Evolutionary conservation across 352 stramenopile species (phyloP).

Genomic region (Aphanomyces cochlioides): DNA sequence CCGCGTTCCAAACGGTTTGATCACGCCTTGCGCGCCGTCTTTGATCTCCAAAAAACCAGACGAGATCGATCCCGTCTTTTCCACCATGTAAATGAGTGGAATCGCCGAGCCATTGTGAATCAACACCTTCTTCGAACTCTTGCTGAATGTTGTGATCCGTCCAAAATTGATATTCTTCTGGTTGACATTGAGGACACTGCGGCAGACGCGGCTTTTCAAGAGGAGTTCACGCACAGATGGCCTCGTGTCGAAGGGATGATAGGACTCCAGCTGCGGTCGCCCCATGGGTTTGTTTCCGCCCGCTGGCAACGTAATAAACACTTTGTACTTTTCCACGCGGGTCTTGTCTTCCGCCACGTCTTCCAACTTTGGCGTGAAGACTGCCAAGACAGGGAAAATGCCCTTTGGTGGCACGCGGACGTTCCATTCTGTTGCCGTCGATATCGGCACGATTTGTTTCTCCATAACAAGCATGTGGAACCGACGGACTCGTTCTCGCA

Average conservation of each 20-base stretch:
- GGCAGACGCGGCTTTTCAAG: constrained; percentile 78
- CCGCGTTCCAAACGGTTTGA: constrained; percentile 84
- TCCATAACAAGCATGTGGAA: constrained; percentile 62
- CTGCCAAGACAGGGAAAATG: constrained; percentile 67
- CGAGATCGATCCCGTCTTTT: constrained; percentile 89
- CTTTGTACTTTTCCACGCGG: constrained; percentile 82
- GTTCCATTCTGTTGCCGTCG: constrained; percentile 68
- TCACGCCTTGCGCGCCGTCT: constrained; percentile 78
- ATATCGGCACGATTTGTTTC: constrained; percentile 64
- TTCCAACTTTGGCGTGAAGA: constrained; percentile 54
- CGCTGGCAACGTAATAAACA: constrained; percentile 81
- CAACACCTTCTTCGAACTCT: constrained; percentile 80
- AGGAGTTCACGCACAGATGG: constrained; percentile 67
- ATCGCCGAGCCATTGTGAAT: constrained; percentile 86
- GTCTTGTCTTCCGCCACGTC: constrained; percentile 48
- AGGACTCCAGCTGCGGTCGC: background rate
- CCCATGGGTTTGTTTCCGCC: constrained; percentile 75
- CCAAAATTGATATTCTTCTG: constrained; percentile 92
- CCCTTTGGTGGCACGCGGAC: constrained; percentile 75
- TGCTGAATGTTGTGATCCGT: constrained; percentile 77
- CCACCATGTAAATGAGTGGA: constrained; percentile 78
- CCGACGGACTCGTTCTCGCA: constrained; percentile 64
- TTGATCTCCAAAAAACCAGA: constrained; percentile 87
- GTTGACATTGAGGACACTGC: constrained; percentile 87
- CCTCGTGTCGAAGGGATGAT: constrained; percentile 56